These are phyloP conservation scores for Wickerhamiella siamensis DNA, from an alignment of 805 yeast genomes.

Conservation along the genomic window DNA sequence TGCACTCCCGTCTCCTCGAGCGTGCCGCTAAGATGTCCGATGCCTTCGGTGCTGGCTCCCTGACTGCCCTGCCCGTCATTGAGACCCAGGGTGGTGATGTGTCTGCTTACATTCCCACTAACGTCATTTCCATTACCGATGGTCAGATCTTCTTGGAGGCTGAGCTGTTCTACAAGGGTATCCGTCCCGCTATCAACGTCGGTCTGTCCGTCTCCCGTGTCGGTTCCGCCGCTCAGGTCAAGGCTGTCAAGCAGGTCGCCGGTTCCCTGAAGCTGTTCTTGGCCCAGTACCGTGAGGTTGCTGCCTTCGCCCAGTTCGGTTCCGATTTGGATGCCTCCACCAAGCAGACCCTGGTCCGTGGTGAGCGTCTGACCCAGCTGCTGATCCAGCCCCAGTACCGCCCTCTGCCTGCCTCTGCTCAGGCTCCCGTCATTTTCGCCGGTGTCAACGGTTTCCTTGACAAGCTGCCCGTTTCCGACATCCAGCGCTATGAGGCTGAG, in stretches of 20 bases:
- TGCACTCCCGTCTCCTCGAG: slow-evolving; percentile 88
- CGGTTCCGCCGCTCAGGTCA: slow-evolving; percentile 99
- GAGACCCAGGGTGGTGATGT: slow-evolving; percentile 99
- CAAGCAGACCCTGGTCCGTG: slow-evolving; percentile 96
- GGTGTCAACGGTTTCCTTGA: slow-evolving; percentile 99
- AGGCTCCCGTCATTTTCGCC: slow-evolving; percentile 95
- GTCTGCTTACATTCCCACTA: slow-evolving; percentile 94
- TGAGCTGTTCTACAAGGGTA: slow-evolving; percentile 99
- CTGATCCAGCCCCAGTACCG: slow-evolving; percentile 94
- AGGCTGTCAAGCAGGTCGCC: slow-evolving; percentile 99
- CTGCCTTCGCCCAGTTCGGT: slow-evolving; percentile 99
- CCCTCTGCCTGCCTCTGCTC: slow-evolving; percentile 97
- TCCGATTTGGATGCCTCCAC: slow-evolving; percentile 99
- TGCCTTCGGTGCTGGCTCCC: slow-evolving; percentile 79
- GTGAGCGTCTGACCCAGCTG: slow-evolving; percentile 99
- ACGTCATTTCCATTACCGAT: slow-evolving; percentile 93
- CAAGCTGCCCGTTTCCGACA: slow-evolving; percentile 64
- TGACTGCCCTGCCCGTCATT: slow-evolving; percentile 91
- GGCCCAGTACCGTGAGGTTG: slow-evolving; percentile 99
- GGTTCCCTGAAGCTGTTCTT: slow-evolving; percentile 99
- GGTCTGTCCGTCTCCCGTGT: slow-evolving; percentile 99
- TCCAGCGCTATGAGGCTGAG: slow-evolving; percentile 81
- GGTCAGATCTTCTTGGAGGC: slow-evolving; percentile 99
- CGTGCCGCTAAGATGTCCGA: slow-evolving; percentile 97
- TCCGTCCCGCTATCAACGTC: slow-evolving; percentile 99